Percentiles rank a stretch among this genome's conserved stretches.
Conservation (phyloP, 2,329 filamentous ascomycete species). For the Botrytis elliptica region DNA sequence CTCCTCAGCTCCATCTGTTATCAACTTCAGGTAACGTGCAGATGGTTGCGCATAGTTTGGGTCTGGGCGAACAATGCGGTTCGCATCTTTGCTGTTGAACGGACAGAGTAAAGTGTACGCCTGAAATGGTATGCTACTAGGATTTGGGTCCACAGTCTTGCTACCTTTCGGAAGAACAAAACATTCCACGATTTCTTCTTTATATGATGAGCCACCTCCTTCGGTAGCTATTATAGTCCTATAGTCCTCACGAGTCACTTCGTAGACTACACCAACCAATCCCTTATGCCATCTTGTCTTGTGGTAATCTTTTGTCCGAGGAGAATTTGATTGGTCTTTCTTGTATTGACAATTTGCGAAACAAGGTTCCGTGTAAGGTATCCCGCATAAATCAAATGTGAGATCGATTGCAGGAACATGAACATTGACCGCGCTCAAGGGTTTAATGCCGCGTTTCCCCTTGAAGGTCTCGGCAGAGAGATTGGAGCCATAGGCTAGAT, state of each 20-base stretch:
- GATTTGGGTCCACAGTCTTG: constrained; percentile 61
- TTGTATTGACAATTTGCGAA: constrained; percentile 76
- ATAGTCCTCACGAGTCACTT: constrained; percentile 82
- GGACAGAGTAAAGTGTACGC: constrained; percentile 79
- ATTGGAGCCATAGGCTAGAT: constrained; percentile 92
- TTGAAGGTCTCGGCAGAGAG: constrained; percentile 77
- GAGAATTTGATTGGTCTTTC: constrained; percentile 34
- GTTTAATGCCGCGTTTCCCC: constrained; percentile 73
- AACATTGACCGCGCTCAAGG: constrained; percentile 78
- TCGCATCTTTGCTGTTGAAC: constrained; percentile 10
- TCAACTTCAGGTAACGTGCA: constrained; percentile 75
- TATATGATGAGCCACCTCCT: constrained; percentile 81
- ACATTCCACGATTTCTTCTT: constrained; percentile 79
- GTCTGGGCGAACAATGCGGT: constrained; percentile 52
- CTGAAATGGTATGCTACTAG: constrained; percentile 65
- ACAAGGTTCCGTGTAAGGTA: constrained; percentile 87
- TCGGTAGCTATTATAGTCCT: constrained; percentile 86
- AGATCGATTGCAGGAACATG: constrained; percentile 74
- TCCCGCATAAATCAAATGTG: constrained; percentile 79
- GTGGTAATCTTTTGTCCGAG: constrained; percentile 43
- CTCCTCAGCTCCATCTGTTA: constrained; percentile 75
- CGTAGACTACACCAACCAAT: constrained; percentile 90
- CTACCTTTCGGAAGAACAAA: constrained; percentile 60
- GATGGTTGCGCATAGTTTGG: constrained; percentile 79
- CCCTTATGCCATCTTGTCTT: constrained; percentile 73